Evolutionary conservation across 2,329 filamentous ascomycete species (phyloP).

Genomic region (Diplodia intermedia): DNA sequence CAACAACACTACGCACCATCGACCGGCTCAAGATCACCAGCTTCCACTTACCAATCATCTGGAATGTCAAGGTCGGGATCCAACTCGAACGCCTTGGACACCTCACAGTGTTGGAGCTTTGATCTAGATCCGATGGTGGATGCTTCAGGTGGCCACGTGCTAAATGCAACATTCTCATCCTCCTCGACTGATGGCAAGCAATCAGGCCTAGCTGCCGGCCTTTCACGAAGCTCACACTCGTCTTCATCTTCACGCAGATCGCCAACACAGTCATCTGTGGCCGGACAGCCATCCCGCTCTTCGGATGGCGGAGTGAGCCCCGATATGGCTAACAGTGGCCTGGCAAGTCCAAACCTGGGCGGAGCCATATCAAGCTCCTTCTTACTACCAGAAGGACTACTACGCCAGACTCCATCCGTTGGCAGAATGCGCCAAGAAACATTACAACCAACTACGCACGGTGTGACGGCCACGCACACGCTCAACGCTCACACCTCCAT

Average conservation of each 20-base stretch:
- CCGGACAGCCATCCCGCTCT: not conserved
- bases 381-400: not conserved
- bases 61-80: slow-evolving; percentile 23
- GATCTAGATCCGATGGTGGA: slow-evolving; percentile 20
- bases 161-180: not conserved
- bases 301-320: not conserved
- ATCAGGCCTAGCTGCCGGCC: slow-evolving; percentile 9
- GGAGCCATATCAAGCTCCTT: not conserved
- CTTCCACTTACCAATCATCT: slow-evolving; percentile 23
- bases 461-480: slow-evolving; percentile 3
- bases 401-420: not conserved
- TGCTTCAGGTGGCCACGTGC: not conserved
- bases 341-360: not conserved
- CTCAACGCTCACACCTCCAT: slow-evolving; percentile 18
- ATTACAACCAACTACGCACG: not conserved
- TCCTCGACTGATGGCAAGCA: slow-evolving; percentile 10
- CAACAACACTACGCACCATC: not conserved
- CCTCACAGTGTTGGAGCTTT: slow-evolving; percentile 20
- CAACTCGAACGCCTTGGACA: not conserved
- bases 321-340: not conserved
- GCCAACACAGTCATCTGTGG: not conserved
- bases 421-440: not conserved
- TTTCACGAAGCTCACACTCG: not conserved
- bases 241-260: not conserved
- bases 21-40: slow-evolving; percentile 15